Evolutionary conservation across 345 rosid species (phyloP).

Genomic region (Dipteronia dyeriana): DNA sequence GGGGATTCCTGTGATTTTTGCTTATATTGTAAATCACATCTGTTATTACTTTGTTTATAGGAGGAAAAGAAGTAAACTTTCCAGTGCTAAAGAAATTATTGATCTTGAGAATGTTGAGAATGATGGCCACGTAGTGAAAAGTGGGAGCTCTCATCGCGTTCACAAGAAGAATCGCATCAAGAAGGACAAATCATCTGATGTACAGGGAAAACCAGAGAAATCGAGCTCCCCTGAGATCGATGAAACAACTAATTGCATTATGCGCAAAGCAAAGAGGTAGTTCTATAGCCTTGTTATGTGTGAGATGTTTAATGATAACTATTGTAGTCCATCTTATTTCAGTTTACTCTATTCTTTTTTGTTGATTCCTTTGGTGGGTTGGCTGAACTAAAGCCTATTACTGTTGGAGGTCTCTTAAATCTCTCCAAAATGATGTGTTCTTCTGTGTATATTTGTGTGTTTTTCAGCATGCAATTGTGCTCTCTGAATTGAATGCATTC

Average conservation of each 20-base stretch:
- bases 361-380: background rate
- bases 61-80: conserved; percentile 66
- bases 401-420: background rate
- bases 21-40: background rate
- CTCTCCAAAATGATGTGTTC: background rate
- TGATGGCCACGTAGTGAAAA: conserved; percentile 25
- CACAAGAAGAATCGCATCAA: conserved; percentile 22
- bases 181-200: conserved; percentile 30
- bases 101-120: conserved; percentile 25
- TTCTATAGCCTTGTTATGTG: conserved; percentile 17
- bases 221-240: conserved; percentile 26
- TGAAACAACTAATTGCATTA: conserved; percentile 25
- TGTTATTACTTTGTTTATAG: conserved; percentile 37
- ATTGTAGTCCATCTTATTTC: background rate
- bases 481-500: background rate
- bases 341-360: background rate
- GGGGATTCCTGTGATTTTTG: background rate
- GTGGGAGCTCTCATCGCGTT: conserved; percentile 23
- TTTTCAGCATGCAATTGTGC: background rate
- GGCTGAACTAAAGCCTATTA: background rate
- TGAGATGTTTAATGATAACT: background rate
- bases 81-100: conserved; percentile 41
- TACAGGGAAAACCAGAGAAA: conserved; percentile 25
- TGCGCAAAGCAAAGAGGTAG: conserved; percentile 39
- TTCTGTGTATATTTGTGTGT: background rate